Evolutionary conservation across 2,329 filamentous ascomycete species (phyloP).

Genomic region (Cucurbitaria berberidis): DNA sequence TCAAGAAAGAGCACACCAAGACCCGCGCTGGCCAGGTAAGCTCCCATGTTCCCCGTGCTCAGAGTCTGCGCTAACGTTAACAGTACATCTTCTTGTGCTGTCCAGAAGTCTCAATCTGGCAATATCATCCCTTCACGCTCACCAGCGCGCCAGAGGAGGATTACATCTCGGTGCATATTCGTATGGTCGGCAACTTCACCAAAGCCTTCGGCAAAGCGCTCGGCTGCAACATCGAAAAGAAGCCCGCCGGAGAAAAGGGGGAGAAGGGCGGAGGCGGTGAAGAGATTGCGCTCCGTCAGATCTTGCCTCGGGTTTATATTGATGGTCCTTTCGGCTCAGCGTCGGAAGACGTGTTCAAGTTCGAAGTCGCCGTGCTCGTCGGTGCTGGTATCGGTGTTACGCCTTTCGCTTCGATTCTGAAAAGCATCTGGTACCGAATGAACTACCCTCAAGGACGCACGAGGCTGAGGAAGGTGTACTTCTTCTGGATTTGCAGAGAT

Average conservation of each 20-base stretch:
- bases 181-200: slow-evolving; percentile 83
- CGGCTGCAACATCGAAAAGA: slow-evolving; percentile 75
- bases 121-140: slow-evolving; percentile 86
- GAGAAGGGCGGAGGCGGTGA: slow-evolving; percentile 66
- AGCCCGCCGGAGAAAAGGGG: slow-evolving; percentile 53
- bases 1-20: slow-evolving; percentile 87
- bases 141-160: slow-evolving; percentile 89
- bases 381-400: slow-evolving; percentile 61
- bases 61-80: slow-evolving; percentile 13
- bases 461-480: slow-evolving; percentile 83
- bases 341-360: slow-evolving; percentile 85
- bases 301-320: slow-evolving; percentile 80
- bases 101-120: slow-evolving; percentile 84
- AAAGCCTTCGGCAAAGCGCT: slow-evolving; percentile 70
- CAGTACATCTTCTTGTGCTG: slow-evolving; percentile 88
- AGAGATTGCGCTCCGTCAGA: slow-evolving; percentile 72
- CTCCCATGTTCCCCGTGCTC: neutral
- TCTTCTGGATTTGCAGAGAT: slow-evolving; percentile 91
- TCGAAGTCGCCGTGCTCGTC: slow-evolving; percentile 58
- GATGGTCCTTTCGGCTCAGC: slow-evolving; percentile 86
- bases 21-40: slow-evolving; percentile 73
- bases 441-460: slow-evolving; percentile 84
- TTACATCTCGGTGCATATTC: slow-evolving; percentile 86
- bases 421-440: slow-evolving; percentile 93
- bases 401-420: slow-evolving; percentile 63